phyloP scores from a whole-genome alignment of 78 protist species.

The Dictyostelium intermedium region DNA sequence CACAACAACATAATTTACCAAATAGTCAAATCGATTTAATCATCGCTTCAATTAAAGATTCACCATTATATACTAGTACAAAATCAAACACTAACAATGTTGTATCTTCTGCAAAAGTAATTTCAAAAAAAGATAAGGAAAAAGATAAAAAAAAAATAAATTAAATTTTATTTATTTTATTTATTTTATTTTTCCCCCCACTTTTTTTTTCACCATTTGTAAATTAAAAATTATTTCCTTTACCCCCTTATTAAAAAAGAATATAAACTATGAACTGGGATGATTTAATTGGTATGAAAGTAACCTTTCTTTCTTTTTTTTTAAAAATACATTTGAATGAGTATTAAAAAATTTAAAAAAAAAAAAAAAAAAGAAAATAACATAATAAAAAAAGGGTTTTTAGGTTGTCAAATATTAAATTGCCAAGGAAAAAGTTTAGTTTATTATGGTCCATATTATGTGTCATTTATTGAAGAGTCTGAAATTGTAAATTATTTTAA shows the following conservation, averaged over 20 bases:
- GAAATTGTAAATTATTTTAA: not conserved
- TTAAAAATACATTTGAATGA: no score
- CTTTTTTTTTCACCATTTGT: no score
- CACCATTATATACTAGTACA: not conserved
- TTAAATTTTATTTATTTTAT: not conserved
- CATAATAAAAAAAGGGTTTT: not conserved
- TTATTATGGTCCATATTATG: not conserved
- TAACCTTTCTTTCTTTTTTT: no score
- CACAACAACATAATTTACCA: not conserved
- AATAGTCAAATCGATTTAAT: not conserved
- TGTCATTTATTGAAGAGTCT: not conserved
- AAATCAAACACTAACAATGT: not conserved
- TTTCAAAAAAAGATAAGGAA: conserved; percentile 2
- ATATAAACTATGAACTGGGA: not conserved
- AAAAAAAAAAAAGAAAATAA: not conserved
- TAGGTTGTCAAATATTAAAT: not conserved
- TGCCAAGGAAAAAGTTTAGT: not conserved
- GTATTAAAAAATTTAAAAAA: no score
- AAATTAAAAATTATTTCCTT: no score
- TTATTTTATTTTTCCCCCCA: not conserved
- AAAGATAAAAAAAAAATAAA: not conserved
- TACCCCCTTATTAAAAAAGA: no score
- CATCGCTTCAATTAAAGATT: not conserved
- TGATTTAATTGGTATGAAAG: not conserved
- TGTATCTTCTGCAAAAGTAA: not conserved